Percentiles rank a stretch among this genome's conserved stretches.
Evolutionary conservation across 805 yeast genomes (phyloP).

Genomic region (Wickerhamomyces kurtzmanii): DNA sequence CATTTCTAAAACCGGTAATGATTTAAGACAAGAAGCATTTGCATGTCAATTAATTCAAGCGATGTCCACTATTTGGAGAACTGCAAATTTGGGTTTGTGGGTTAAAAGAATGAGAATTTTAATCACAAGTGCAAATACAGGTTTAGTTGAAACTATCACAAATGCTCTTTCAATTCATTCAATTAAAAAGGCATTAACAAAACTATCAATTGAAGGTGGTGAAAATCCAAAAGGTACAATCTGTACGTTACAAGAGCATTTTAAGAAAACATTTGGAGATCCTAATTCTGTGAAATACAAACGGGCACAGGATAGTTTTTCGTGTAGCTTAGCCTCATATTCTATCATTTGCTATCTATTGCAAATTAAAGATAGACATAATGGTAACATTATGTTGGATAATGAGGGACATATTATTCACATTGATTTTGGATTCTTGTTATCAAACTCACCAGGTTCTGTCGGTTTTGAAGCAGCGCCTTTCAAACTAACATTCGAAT

Average conservation of each 20-base stretch:
- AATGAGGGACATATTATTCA: slow-evolving; percentile 91
- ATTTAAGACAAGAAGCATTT: slow-evolving; percentile 93
- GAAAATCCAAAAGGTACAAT: slow-evolving; percentile 63
- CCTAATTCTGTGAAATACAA: slow-evolving; percentile 42
- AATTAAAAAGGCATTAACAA: slow-evolving; percentile 84
- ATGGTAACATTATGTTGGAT: slow-evolving; percentile 96
- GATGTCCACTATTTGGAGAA: slow-evolving; percentile 78
- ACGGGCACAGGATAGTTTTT: slow-evolving; percentile 78
- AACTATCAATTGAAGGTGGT: slow-evolving; percentile 55
- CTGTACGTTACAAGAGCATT: slow-evolving; percentile 72
- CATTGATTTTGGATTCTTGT: slow-evolving; percentile 89
- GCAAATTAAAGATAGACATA: slow-evolving; percentile 93
- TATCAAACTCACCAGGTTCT: slow-evolving; percentile 94
- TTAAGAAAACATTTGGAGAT: slow-evolving; percentile 64
- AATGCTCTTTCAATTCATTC: slow-evolving; percentile 93
- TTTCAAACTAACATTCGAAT: slow-evolving; percentile 84
- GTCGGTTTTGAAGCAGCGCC: slow-evolving; percentile 98
- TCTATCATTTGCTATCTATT: slow-evolving; percentile 83
- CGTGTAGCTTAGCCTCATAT: slow-evolving; percentile 82
- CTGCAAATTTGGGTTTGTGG: slow-evolving; percentile 68
- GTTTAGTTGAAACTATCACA: slow-evolving; percentile 91
- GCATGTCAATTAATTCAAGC: slow-evolving; percentile 91
- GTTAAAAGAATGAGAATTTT: slow-evolving; percentile 88
- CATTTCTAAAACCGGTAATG: slow-evolving; percentile 94
- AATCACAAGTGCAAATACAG: slow-evolving; percentile 84